Base-by-base conservation (phyloP, 306 rosid species). In the Prunus dulcis region DNA sequence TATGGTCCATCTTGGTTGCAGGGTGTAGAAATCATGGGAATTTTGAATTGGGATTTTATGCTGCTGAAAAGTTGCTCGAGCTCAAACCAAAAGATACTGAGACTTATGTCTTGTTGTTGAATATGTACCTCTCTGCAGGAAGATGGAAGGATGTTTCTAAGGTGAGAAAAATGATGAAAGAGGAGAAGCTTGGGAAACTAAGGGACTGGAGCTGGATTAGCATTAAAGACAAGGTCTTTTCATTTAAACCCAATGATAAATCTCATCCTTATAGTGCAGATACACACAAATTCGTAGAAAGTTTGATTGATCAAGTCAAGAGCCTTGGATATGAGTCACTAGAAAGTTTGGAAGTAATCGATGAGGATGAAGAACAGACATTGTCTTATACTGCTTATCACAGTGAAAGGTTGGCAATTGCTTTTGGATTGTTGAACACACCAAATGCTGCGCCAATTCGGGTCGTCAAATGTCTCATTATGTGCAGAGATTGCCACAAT, bases 141-240 rank as follows among this genome's bases (percentile, higher is more conserved):
- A 72, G 88, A 79, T 86, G 80, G 78, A 78, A 86, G 73, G 95
- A 92, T 78, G 96, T 87, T 83, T 84, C 90, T 32, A 84, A 71
- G 68, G 91, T 95, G 82, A 90, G 81, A 78, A 85, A 88, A 78
- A 55, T 85, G 80, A 95, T 92, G 98, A 79, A 78, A 86, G 92
- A 90, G 41, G 86, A 95, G 83, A 83, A 82, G 69, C 72, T 88
- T 60, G 88, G 81, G 67, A 85, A 89, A 46, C 73, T 92, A 50
- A 76, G 82, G 56, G 97, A 95, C 79, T 95, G 91, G 95, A 95
- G 98, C 86, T 86, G 97, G 97, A 89, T 95, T 81, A 89, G 88
- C 87, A 86, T 90, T 75, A 90, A 84, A 74, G 86, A 89, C 61
- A 90, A 61, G 87, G 86, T 90, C 28, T 82, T 86, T 80, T 90